Conservation (phyloP, 495 filamentous ascomycete genomes). For the Eremomyces bilateralis region DNA sequence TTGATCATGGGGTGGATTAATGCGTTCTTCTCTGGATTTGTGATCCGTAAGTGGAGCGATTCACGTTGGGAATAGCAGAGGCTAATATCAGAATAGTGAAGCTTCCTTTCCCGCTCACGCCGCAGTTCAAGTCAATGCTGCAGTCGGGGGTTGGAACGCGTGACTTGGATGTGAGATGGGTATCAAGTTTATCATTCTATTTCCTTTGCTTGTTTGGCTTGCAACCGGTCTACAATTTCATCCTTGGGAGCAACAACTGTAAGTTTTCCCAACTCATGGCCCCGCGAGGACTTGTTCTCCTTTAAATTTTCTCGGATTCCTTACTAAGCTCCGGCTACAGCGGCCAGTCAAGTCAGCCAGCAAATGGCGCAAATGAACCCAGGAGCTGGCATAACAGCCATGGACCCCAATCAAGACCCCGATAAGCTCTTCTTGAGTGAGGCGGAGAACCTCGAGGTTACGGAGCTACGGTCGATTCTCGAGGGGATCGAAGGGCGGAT, state of each 20-base stretch:
- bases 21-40: slow-evolving; percentile 93
- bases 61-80: not conserved
- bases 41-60: slow-evolving; percentile 49
- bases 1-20: slow-evolving; percentile 99
- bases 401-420: slow-evolving; percentile 84
- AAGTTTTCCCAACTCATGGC: slow-evolving; percentile 15
- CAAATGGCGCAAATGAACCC: slow-evolving; percentile 78
- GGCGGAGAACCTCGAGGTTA: slow-evolving; percentile 85
- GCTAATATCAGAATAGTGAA: slow-evolving; percentile 39
- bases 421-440: slow-evolving; percentile 82
- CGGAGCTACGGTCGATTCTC: slow-evolving; percentile 78
- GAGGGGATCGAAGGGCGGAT: slow-evolving; percentile 72
- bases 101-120: slow-evolving; percentile 92
- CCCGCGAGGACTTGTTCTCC: not conserved
- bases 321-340: slow-evolving; percentile 21
- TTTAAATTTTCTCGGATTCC: slow-evolving; percentile 6
- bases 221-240: slow-evolving; percentile 93
- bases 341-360: slow-evolving; percentile 82
- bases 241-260: slow-evolving; percentile 91
- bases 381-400: slow-evolving; percentile 25
- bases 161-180: slow-evolving; percentile 93
- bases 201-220: slow-evolving; percentile 92
- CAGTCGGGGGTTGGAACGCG: slow-evolving; percentile 88
- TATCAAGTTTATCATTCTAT: slow-evolving; percentile 96
- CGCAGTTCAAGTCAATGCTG: slow-evolving; percentile 98